Conservation (phyloP, 208 protist species). For the Leishmania arabica region DNA sequence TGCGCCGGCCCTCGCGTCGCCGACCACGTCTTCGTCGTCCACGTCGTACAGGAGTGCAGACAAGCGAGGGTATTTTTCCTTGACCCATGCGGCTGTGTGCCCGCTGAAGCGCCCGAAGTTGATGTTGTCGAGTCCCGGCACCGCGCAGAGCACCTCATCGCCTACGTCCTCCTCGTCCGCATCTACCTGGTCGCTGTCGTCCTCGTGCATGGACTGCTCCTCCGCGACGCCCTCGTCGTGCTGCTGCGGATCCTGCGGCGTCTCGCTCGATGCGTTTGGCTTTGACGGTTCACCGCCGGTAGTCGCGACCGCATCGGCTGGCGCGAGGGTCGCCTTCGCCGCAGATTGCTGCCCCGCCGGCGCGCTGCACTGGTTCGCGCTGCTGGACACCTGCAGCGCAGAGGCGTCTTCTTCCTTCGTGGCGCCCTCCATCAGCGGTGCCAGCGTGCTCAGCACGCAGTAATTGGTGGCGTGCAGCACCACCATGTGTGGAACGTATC, state of each 20-base stretch:
- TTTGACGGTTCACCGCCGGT: neutral
- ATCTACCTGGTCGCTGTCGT: neutral
- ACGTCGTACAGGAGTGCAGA: slow-evolving; percentile 58
- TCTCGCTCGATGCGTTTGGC: neutral
- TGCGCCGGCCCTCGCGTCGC: slow-evolving; percentile 5
- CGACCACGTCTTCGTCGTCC: slow-evolving; percentile 14
- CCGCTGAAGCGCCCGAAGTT: slow-evolving; percentile 87
- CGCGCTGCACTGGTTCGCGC: neutral
- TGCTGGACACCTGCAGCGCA: neutral
- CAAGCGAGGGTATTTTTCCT: slow-evolving; percentile 61
- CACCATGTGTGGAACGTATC: slow-evolving; percentile 83
- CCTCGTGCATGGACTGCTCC: neutral
- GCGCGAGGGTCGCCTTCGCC: neutral
- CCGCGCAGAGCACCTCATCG: slow-evolving; percentile 79
- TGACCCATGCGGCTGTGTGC: slow-evolving; percentile 58
- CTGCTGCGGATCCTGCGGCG: neutral
- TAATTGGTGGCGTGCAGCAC: slow-evolving; percentile 86
- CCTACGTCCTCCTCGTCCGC: slow-evolving; percentile 43
- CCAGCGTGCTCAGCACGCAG: slow-evolving; percentile 67
- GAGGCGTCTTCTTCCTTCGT: slow-evolving; percentile 17
- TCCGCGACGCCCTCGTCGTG: neutral
- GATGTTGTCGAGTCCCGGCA: slow-evolving; percentile 83
- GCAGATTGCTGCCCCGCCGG: neutral
- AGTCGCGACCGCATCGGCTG: neutral
- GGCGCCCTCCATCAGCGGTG: slow-evolving; percentile 53